Evolutionary conservation across 2,329 filamentous ascomycete genomes (phyloP).

Genomic region (Byssoonygena ceratinophila): DNA sequence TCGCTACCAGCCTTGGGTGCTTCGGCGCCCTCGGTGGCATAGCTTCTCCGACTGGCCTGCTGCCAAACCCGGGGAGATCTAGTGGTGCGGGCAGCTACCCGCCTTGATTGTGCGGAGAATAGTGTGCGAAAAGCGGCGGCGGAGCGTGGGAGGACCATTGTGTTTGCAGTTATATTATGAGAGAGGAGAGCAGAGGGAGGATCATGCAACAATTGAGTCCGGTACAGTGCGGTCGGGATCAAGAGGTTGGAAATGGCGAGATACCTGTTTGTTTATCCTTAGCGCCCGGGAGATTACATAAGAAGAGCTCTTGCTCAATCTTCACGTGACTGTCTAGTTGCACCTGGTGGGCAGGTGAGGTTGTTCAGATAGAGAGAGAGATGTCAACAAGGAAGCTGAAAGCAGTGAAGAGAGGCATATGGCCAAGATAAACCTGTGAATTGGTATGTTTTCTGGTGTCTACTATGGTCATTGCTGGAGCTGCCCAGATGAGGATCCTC

Average conservation of each 20-base stretch:
- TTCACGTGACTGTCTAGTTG: background rate
- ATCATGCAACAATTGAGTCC: constrained; percentile 1
- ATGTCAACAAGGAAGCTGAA: too few relatives aligned
- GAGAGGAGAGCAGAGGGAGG: constrained; percentile 1
- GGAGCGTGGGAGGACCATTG: constrained; percentile 30
- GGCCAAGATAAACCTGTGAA: too few relatives aligned
- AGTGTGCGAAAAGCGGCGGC: constrained; percentile 25
- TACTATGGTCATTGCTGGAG: too few relatives aligned
- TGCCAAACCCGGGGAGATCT: constrained; percentile 31
- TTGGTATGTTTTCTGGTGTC: too few relatives aligned
- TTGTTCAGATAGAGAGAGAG: too few relatives aligned
- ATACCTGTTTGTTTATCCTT: background rate
- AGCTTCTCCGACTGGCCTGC: constrained; percentile 36
- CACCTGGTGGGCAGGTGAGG: too few relatives aligned
- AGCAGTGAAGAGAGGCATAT: too few relatives aligned
- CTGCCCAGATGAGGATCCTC: too few relatives aligned
- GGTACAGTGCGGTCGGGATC: constrained; percentile 3
- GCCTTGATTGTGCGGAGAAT: constrained; percentile 26
- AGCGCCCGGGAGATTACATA: background rate
- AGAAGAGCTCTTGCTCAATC: background rate
- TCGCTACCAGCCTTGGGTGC: constrained; percentile 36
- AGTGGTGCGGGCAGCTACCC: constrained; percentile 22
- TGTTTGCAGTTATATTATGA: constrained; percentile 5
- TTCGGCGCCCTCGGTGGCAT: constrained; percentile 33
- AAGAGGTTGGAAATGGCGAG: constrained; percentile 10